Evolutionary conservation across 176 grass and related monocot genomes (phyloP), one percentile per base, ranked within the genome.

Genomic region (Oryza officinalis): DNA sequence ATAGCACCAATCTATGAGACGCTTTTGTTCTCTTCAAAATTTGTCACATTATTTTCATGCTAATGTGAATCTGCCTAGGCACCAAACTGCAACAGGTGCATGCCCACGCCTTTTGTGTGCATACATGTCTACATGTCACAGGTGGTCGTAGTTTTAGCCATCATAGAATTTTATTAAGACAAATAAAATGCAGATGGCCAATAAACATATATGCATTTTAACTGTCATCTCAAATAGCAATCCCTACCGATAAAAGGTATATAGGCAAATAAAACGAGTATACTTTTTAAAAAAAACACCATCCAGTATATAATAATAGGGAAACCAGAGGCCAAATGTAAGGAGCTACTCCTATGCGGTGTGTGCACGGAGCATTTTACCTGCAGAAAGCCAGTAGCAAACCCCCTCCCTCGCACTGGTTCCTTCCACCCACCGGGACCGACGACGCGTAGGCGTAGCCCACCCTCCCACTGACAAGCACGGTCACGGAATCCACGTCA

Each of bases 381-480:
- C 3, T 11, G 26, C 10, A 22, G 26, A 33, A 31, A 65, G 80
- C 13, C 8, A 67, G 66, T 41, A 54, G 80, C 80, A 71, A 78
- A 17, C 18, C 74, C 65, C 74, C n/a, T n/a, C n/a, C n/a, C n/a
- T n/a, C 65, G 65, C 86, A 5, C 73, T 6, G 1, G 30, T 61
- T 61, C 80, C 80, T 61, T 61, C 80, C 86, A 79, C 75, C 80
- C 67, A 30, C 67, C 32, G 67, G 67, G 80, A 14, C 67, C 44
- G 80, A 88, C 80, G 74, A 88, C 80, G 74, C 67, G 86, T 88
- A 84, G 68, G 61, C 38, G 18, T 6, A 6, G 13, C 49, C 49
- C 13, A 25, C 18, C 72, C 43, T 25, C 11, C 65, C 67, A 44
- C 78, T 77, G 88, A 77, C 78, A 77, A 77, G 33, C 12, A 5